phyloP scores from a whole-genome alignment of 176 grass and related monocot genomes.

The Zoysia japonica region DNA sequence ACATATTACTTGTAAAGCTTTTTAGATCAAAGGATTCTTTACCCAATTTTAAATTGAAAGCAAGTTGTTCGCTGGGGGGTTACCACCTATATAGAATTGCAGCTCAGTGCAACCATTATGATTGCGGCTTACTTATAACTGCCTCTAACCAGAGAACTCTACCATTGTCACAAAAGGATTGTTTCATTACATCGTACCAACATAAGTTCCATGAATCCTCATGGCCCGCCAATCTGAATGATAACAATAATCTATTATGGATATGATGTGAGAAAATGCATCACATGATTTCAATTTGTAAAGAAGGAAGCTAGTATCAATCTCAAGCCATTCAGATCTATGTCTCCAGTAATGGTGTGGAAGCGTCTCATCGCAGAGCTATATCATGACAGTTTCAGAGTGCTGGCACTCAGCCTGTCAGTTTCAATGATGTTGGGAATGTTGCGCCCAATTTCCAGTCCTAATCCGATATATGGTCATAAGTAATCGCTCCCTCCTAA shows the following conservation, averaged over 20 bases:
- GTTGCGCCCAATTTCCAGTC: not conserved
- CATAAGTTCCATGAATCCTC: not conserved
- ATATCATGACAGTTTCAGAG: not conserved
- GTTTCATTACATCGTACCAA: too few relatives aligned
- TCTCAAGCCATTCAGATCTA: not conserved
- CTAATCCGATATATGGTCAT: not conserved
- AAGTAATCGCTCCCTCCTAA: not conserved
- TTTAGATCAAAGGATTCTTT: not conserved
- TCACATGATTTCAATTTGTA: not conserved
- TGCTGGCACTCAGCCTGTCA: not conserved
- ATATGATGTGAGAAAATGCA: not conserved
- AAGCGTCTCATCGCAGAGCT: not conserved
- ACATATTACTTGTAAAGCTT: not conserved
- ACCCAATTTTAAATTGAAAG: too few relatives aligned
- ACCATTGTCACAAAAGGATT: too few relatives aligned
- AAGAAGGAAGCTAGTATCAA: conserved; percentile 11
- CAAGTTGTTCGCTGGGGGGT: too few relatives aligned
- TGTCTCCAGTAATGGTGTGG: not conserved
- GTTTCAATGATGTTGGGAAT: not conserved
- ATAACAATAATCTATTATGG: too few relatives aligned
- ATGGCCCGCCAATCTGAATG: not conserved
- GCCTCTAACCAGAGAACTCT: too few relatives aligned
- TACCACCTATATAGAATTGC: too few relatives aligned
- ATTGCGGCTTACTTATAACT: too few relatives aligned
- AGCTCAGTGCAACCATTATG: too few relatives aligned